These are phyloP conservation scores for Cytospora paraplurivora DNA, from an alignment of 2,329 filamentous ascomycete genomes.

Conservation along the genomic window DNA sequence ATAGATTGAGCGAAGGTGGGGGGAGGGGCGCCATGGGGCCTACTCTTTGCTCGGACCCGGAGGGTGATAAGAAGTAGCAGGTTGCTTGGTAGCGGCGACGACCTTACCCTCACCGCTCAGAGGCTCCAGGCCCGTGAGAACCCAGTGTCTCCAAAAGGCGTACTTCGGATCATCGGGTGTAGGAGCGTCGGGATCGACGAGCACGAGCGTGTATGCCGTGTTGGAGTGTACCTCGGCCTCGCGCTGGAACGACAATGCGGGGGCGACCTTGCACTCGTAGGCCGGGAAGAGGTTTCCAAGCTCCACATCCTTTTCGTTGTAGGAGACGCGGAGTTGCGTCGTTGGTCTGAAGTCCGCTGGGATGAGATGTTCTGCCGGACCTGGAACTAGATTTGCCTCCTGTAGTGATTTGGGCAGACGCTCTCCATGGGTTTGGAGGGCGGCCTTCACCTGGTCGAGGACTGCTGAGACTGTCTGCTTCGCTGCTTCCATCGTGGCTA, in stretches of 20 bases:
- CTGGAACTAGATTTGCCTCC: constrained; percentile 45
- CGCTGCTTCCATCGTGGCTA: constrained; percentile 14
- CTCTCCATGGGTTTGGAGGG: constrained; percentile 16
- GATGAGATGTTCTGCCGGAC: constrained; percentile 44
- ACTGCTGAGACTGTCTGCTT: constrained; percentile 4
- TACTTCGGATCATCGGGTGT: constrained; percentile 58
- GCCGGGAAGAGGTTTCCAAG: constrained; percentile 40
- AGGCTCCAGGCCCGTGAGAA: constrained; percentile 46
- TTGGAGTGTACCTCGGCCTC: constrained; percentile 34
- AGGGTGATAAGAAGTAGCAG: constrained; percentile 47
- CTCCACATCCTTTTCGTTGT: constrained; percentile 31
- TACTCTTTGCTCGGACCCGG: constrained; percentile 51
- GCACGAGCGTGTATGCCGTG: constrained; percentile 48
- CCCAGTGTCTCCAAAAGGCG: constrained; percentile 58
- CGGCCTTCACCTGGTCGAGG: constrained; percentile 13
- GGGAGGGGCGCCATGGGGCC: constrained; percentile 30
- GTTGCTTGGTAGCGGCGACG: constrained; percentile 37
- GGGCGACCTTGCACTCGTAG: constrained; percentile 41
- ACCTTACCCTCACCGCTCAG: constrained; percentile 31
- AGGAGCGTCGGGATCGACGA: constrained; percentile 57
- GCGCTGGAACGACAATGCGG: constrained; percentile 41
- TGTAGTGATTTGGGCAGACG: constrained; percentile 33
- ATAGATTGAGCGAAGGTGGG: constrained; percentile 3
- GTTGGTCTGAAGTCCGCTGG: constrained; percentile 46
- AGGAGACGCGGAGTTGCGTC: constrained; percentile 42